Base-by-base conservation (phyloP, 306 rosid genomes). In the Acacia crassicarpa region DNA sequence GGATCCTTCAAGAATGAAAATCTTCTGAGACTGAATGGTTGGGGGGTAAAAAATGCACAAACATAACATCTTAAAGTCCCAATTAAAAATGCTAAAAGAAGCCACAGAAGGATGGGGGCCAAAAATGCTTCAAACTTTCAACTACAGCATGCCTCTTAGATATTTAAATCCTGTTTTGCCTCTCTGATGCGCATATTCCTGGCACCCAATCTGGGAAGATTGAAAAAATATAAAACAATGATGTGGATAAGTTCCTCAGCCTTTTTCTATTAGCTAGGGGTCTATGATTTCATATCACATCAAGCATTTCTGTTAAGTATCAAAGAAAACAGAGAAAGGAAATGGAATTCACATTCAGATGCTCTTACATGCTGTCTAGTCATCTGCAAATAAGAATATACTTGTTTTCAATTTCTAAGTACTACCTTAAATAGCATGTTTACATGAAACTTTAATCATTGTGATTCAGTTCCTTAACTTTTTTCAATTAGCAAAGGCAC, bases 401-500 rank as follows among this genome's bases (percentile, higher is more conserved):
- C 48, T 15, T 72, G 23, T 75, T 72, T 80, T 80, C 69, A 87
- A 59, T 81, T 67, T 82, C 15, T 22, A 12, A 9, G 32, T 2
- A 58, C 32, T 22, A 58, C 81, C 19, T 63, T 77, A 44, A 77
- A 30, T 19, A 77, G 16, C 77, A 59, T 5, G 59, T 40, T 69
- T 71, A 76, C 75, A 74, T 27, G 68, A 67, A 45, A 40, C 62
- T 14, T 68, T 45, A 74, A 59, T 74, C 40, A 67, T 20, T 53
- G 41, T 8, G 14, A 30, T 22, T 58, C 65, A 58, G 12, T 22
- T 58, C 63, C 63, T n/a, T 56, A 2, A 10, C 63, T 9, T 56
- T 3, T 56, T 56, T n/a, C 27, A 20, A 53, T 53, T 53, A 19
- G 23, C 22, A 53, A 53, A 22, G 7, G 61, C 61, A 53, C 61